These are phyloP conservation scores for Fusarium pininemorale DNA, from an alignment of 2,329 filamentous ascomycete genomes.

Conservation along the genomic window DNA sequence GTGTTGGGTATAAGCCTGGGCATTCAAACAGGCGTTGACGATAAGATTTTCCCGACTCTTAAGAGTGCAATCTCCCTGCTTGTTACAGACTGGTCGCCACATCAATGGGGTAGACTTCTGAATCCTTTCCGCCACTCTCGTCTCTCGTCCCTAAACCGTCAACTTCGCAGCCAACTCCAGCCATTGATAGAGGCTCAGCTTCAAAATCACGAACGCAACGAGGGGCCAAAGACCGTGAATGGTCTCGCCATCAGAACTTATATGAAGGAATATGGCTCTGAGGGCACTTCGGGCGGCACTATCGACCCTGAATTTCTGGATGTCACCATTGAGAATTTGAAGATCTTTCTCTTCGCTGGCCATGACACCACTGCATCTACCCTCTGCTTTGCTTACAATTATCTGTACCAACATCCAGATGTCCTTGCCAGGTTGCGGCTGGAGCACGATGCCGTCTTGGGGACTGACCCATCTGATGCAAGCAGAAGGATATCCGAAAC, in stretches of 20 bases:
- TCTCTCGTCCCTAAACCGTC: not conserved
- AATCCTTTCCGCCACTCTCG: not conserved
- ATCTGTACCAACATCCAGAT: not conserved
- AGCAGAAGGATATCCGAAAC: not conserved
- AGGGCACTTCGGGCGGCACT: accelerated
- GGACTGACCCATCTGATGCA: not conserved
- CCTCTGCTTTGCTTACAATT: not conserved
- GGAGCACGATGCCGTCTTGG: not conserved
- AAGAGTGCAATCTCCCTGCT: not conserved
- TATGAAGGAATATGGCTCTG: not conserved
- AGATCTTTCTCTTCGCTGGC: slow-evolving; percentile 10
- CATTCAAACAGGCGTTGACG: not conserved
- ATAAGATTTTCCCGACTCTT: not conserved
- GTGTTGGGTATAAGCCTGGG: not conserved
- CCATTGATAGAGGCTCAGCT: not conserved
- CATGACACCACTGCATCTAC: slow-evolving; percentile 4
- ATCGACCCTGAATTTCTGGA: not conserved
- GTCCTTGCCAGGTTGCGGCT: not conserved
- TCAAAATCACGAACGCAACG: not conserved
- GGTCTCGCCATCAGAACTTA: not conserved
- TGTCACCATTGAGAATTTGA: not conserved
- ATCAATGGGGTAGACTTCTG: not conserved
- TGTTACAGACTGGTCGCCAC: not conserved
- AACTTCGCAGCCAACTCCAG: not conserved
- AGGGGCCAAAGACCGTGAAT: not conserved